Percentiles rank a stretch among this genome's conserved stretches.
These are phyloP conservation scores for Spencermartinsiella europaea DNA, from an alignment of 805 yeast species.

Conservation along the genomic window DNA sequence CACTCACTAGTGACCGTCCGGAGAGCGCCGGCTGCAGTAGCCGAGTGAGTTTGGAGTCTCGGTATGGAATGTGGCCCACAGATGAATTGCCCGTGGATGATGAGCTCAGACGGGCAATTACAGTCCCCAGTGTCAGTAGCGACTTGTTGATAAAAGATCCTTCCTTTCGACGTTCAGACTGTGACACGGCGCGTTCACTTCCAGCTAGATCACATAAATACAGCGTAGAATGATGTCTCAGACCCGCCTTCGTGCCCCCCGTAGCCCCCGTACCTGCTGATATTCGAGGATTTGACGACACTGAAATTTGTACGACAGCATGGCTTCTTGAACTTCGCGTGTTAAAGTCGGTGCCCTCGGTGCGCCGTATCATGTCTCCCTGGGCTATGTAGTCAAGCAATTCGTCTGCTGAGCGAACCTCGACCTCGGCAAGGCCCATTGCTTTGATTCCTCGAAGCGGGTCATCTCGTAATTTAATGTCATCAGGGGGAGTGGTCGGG, in stretches of 20 bases:
- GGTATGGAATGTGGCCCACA: constrained; percentile 74
- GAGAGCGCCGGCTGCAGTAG: constrained; percentile 86
- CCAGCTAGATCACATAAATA: constrained; percentile 96
- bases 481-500: constrained; percentile 39
- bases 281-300: constrained; percentile 40
- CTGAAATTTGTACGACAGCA: constrained; percentile 70
- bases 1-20: constrained; percentile 77
- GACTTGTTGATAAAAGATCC: constrained; percentile 93
- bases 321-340: constrained; percentile 85
- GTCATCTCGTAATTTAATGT: constrained; percentile 76
- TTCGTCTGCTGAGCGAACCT: constrained; percentile 53
- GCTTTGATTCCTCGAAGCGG: constrained; percentile 66
- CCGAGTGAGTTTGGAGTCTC: constrained; percentile 90
- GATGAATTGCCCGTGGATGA: constrained; percentile 20
- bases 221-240: constrained; percentile 46
- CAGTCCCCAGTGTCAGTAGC: constrained; percentile 81
- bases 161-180: constrained; percentile 80
- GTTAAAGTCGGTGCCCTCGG: constrained; percentile 87
- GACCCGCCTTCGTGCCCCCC: constrained; percentile 22
- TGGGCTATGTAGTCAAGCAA: constrained; percentile 51
- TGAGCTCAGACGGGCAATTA: constrained; percentile 71
- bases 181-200: constrained; percentile 78
- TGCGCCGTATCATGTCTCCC: constrained; percentile 73
- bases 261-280: constrained; percentile 8
- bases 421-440: constrained; percentile 62